Conservation (phyloP, 73 alveolate species). For the Paramecium octaurelia region DNA sequence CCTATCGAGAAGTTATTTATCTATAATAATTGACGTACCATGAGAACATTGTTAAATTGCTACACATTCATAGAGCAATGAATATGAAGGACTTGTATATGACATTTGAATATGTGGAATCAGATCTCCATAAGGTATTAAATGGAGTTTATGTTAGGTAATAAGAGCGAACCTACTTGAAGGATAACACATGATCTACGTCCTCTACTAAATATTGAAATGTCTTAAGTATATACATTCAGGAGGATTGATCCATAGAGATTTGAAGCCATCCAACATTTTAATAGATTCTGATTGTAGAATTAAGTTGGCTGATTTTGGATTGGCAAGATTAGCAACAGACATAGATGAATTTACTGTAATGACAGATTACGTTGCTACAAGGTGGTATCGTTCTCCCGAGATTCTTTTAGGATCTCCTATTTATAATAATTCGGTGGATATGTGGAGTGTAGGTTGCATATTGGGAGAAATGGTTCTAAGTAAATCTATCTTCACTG, state of each 20-base stretch:
- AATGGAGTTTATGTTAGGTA: not conserved
- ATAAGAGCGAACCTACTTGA: conserved; percentile 85
- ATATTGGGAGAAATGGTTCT: conserved; percentile 87
- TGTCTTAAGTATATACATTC: conserved; percentile 91
- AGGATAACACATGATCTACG: conserved; percentile 79
- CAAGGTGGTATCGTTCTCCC: conserved; percentile 92
- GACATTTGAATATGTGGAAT: conserved; percentile 78
- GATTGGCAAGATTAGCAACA: conserved; percentile 81
- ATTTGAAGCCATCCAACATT: conserved; percentile 89
- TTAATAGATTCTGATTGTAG: conserved; percentile 89
- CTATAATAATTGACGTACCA: conserved; percentile 80
- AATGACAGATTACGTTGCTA: conserved; percentile 84
- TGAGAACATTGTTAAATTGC: conserved; percentile 73
- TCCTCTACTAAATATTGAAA: conserved; percentile 88
- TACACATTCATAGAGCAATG: conserved; percentile 70
- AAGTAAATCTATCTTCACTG: conserved; percentile 89
- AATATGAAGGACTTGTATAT: conserved; percentile 71
- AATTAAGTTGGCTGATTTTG: conserved; percentile 93
- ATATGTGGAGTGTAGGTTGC: conserved; percentile 94
- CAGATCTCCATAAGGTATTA: conserved; percentile 74
- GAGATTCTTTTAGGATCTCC: conserved; percentile 72
- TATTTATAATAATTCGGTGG: conserved; percentile 66
- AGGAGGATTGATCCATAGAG: conserved; percentile 94
- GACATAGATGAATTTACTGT: conserved; percentile 64
- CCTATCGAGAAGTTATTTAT: conserved; percentile 91